These are phyloP conservation scores for Erodium texanum DNA, from an alignment of 441 rosid species.

Conservation along the genomic window DNA sequence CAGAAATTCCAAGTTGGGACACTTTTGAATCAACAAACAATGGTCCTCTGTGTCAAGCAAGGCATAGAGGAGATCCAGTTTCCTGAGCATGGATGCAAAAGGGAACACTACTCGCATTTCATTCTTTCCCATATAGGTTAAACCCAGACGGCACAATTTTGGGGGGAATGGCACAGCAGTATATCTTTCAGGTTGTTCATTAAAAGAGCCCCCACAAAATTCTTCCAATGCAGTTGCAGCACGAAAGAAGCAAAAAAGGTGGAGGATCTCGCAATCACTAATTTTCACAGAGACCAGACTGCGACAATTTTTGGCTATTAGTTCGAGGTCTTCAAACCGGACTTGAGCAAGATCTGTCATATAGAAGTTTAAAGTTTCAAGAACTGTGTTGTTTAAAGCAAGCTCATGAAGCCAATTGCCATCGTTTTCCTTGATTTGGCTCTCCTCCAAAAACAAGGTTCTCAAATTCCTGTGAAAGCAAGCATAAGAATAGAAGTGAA, in stretches of 20 bases:
- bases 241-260: conserved; percentile 58
- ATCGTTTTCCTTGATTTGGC: conserved; percentile 51
- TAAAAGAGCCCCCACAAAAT: conserved; percentile 73
- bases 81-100: conserved; percentile 52
- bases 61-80: conserved; percentile 79
- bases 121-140: conserved; percentile 56
- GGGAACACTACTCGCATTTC: conserved; percentile 79
- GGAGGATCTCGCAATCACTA: conserved; percentile 58
- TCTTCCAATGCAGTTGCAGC: conserved; percentile 65
- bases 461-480: conserved; percentile 48
- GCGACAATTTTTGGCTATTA: conserved; percentile 62
- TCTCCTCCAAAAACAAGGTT: conserved; percentile 79
- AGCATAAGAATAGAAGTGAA: conserved; percentile 7
- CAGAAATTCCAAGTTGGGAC: conserved; percentile 84
- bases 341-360: conserved; percentile 51
- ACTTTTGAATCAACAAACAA: conserved; percentile 59
- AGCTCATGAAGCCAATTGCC: conserved; percentile 85
- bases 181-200: conserved; percentile 43
- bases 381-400: conserved; percentile 56
- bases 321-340: conserved; percentile 56
- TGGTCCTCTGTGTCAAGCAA: conserved; percentile 77
- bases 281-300: conserved; percentile 60
- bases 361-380: conserved; percentile 77
- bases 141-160: conserved; percentile 57
- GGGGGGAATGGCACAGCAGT: conserved; percentile 43